Percentiles rank a stretch among this genome's conserved stretches.
Evolutionary conservation across 208 protist genomes (phyloP).

Genomic region (Trypanosoma theileri): DNA sequence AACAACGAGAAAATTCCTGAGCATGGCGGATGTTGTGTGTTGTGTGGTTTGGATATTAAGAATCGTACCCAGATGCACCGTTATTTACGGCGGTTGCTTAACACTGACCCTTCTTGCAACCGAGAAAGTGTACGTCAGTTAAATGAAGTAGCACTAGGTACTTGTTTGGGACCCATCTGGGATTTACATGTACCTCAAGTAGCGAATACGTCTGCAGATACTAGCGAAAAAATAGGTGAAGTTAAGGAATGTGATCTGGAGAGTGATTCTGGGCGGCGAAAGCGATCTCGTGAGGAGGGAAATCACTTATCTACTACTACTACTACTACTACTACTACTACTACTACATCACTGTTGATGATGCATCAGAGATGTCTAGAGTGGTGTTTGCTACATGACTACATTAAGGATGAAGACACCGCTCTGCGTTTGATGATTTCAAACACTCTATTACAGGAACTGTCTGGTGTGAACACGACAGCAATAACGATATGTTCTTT

Average conservation of each 20-base stretch:
- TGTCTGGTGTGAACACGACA: neutral
- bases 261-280: neutral
- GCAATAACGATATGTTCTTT: constrained; percentile 25
- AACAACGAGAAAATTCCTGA: neutral
- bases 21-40: constrained; percentile 39
- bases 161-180: constrained; percentile 70
- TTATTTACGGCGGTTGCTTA: constrained; percentile 51
- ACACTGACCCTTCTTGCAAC: constrained; percentile 40
- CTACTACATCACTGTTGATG: neutral
- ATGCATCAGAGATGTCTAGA: constrained; percentile 81
- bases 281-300: neutral
- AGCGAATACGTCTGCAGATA: too few relatives aligned
- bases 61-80: constrained; percentile 41
- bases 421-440: constrained; percentile 3
- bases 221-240: neutral
- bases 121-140: constrained; percentile 37
- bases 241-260: neutral
- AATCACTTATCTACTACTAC: too few relatives aligned
- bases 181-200: constrained; percentile 20
- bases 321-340: neutral
- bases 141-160: constrained; percentile 48
- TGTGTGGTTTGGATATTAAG: constrained; percentile 67
- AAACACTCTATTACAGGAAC: constrained; percentile 14
- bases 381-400: constrained; percentile 52
- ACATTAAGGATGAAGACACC: neutral